Evolutionary conservation across 1,284 basidiomycete species (phyloP), one percentile per base, ranked within the genome.

Genomic region (Naganishia sp.): DNA sequence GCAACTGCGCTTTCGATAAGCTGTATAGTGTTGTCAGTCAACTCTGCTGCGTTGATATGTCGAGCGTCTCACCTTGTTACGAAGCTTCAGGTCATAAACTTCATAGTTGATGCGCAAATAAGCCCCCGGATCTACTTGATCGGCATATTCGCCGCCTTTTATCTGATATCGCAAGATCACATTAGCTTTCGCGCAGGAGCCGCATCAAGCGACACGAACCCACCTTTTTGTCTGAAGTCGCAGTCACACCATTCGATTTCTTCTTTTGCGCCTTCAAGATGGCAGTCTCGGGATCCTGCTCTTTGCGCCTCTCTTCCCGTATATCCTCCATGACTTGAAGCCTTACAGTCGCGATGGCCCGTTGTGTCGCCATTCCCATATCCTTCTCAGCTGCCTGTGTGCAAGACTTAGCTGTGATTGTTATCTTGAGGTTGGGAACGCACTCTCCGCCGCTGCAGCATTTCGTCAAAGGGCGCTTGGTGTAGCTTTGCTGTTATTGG

Each of bases 41-140:
- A 15, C 56, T 16, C 13, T 16, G 39, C 13, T n/a, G n/a, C 25
- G 15, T 44, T 25, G 23, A 10, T 2, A 55, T 39, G n/a, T 46
- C 23, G 67, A 73, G 7, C 36, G 36, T 9, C 84, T 44, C 72
- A 90, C 91, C 77, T 89, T 84, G 78, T 96, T 94, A 43, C 95
- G 88, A 56, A 97, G 87, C 72, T 92, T 88, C 42, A 94, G 83
- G 72, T 91, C 88, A 79, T 94, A 95, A 71, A 87, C 89, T 71
- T 94, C 89, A 74, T 88, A 90, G 79, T 96, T 94, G 63, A 97
- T 85, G 53, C 77, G 71, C 39, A 80, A 49, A 64, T 25, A 59
- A 46, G 23, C 70, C 65, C 52, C 71, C 68, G 43, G 70, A 68
- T 69, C 63, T 68, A 70, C 43, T 70, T 66, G 43, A 75, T 70